Evolutionary conservation across 2,329 filamentous ascomycete genomes (phyloP), one percentile per base, ranked within the genome.

Genomic region (Biscogniauxia marginata): DNA sequence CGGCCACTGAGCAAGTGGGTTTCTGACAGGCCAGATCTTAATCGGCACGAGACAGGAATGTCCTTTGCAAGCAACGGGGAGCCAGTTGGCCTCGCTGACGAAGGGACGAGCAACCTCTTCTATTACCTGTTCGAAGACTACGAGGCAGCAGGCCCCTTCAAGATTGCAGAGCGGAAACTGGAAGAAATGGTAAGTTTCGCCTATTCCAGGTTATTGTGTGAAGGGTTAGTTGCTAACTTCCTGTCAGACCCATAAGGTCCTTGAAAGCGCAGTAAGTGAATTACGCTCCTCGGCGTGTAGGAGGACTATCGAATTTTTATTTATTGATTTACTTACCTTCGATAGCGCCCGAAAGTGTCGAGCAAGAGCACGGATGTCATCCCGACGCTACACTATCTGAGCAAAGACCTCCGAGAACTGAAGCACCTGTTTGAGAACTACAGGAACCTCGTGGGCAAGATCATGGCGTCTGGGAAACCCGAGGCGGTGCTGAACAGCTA

Each of bases 121-220:
- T 88, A 86, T 67, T 87, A 87, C 63, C 72, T 88, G 0, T 88
- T 88, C 63, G 85, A 88, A 64, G 85, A 87, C 65, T 87, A 85
- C 75, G 78, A 79, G 34, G 82, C 83, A 3, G 84, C 82, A 1
- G 83, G 82, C 51, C 79, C 79, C 22, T 74, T 87, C 11, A 80
- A 77, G 8, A 66, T 60, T 1, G 76, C 76, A 63, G 79, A 64
- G 65, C 70, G 57, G 67, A 82, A 66, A 55, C 69, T 88, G 6
- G 74, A 79, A 47, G 69, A 74, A 16, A 71, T 85, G 57, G 81
- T 83, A 67, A 61, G 74, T 65, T 7, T 19, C 34, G 39, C n/a
- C n/a, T n/a, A n/a, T n/a, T n/a, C n/a, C n/a, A n/a, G n/a, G n/a
- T n/a, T n/a, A n/a, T n/a, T n/a, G 50, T 58, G 18, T 11, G 25